phyloP scores from a whole-genome alignment of 1,284 basidiomycete species.

The Volvariella volvacea region DNA sequence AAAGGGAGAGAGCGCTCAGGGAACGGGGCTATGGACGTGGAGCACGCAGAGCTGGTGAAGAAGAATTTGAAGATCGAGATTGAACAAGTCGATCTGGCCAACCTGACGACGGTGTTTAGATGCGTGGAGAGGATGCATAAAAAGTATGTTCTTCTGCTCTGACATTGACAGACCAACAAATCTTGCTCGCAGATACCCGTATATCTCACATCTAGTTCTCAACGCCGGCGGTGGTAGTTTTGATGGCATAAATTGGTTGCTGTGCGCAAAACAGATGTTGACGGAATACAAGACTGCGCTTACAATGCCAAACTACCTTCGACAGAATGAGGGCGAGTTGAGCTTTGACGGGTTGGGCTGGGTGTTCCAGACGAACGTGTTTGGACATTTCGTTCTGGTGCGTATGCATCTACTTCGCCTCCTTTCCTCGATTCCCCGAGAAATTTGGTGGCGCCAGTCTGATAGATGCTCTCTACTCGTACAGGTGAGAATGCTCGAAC shows the following conservation, averaged over 20 bases:
- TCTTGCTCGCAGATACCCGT: slow-evolving; percentile 57
- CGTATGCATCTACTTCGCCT: slow-evolving; percentile 22
- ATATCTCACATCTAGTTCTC: slow-evolving; percentile 76
- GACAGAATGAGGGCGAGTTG: slow-evolving; percentile 54
- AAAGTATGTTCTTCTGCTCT: slow-evolving; percentile 35
- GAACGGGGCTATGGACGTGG: too few species aligned
- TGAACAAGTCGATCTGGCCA: slow-evolving; percentile 62
- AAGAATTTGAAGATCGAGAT: slow-evolving; percentile 57
- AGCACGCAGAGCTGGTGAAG: slow-evolving; percentile 53
- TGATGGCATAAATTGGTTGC: slow-evolving; percentile 48
- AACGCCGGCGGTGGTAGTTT: slow-evolving; percentile 79
- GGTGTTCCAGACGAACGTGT: slow-evolving; percentile 84
- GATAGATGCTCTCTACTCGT: too few species aligned
- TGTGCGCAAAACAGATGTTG: slow-evolving; percentile 45
- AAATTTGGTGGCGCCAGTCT: too few species aligned
- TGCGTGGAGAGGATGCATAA: slow-evolving; percentile 54
- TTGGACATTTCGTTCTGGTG: slow-evolving; percentile 79
- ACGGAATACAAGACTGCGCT: slow-evolving; percentile 41
- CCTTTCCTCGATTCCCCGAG: slow-evolving; percentile 1
- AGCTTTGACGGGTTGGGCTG: slow-evolving; percentile 72
- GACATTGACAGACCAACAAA: not conserved
- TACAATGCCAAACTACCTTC: slow-evolving; percentile 55
- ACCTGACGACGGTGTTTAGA: slow-evolving; percentile 53
- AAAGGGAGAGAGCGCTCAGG: too few species aligned
- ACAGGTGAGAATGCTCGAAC: slow-evolving; percentile 58